Percentiles rank a stretch among this genome's conserved stretches.
Evolutionary conservation across 1,139 yeast species (phyloP).

Genomic region (Pichia sp.): DNA sequence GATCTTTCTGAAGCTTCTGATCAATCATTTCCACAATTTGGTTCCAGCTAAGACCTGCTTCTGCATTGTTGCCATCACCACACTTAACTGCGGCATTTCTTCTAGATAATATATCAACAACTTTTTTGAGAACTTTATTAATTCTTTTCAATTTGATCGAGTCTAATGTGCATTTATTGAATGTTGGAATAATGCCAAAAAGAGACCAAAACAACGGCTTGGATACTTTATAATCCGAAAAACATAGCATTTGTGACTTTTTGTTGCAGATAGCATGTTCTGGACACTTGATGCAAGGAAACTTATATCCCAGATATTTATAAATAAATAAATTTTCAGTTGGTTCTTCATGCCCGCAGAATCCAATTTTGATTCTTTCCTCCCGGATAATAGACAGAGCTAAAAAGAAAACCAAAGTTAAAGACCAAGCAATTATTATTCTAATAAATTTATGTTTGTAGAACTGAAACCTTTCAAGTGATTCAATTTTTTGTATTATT

Average conservation of each 20-base stretch:
- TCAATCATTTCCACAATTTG: slow-evolving; percentile 17
- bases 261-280: slow-evolving; percentile 70
- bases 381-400: slow-evolving; percentile 36
- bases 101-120: slow-evolving; percentile 58
- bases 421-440: slow-evolving; percentile 11
- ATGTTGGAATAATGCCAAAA: slow-evolving; percentile 50
- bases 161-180: slow-evolving; percentile 66
- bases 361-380: slow-evolving; percentile 53
- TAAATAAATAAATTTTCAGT: slow-evolving; percentile 8
- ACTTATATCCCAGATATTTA: background rate
- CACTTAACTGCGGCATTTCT: slow-evolving; percentile 60
- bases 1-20: slow-evolving; percentile 12
- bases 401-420: slow-evolving; percentile 17
- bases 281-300: slow-evolving; percentile 75
- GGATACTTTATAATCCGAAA: slow-evolving; percentile 54
- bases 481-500: slow-evolving; percentile 13
- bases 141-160: slow-evolving; percentile 66
- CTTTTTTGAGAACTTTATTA: slow-evolving; percentile 56
- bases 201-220: slow-evolving; percentile 48
- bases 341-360: slow-evolving; percentile 52
- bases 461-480: slow-evolving; percentile 7
- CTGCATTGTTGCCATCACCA: slow-evolving; percentile 23
- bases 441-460: slow-evolving; percentile 9
- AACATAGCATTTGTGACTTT: slow-evolving; percentile 54
- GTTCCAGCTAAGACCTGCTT: slow-evolving; percentile 19